Percentiles rank a stretch among this genome's conserved stretches.
phyloP scores from a whole-genome alignment of 768 basidiomycete species.

The Termitomyces sp. region DNA sequence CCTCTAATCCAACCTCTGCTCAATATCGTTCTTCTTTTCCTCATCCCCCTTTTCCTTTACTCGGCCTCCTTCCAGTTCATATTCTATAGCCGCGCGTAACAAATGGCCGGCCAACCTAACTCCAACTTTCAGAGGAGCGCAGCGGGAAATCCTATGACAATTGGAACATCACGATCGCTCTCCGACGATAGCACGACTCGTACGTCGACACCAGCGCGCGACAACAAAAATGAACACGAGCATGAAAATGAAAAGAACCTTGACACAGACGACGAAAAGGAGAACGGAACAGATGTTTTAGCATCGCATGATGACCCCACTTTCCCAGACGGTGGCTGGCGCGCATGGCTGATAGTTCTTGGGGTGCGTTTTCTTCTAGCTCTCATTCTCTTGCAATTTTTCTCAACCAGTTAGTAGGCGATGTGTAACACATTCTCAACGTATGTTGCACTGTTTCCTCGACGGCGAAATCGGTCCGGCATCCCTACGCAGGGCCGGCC shows the following conservation, averaged over 20 bases:
- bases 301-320: slow-evolving; percentile 4
- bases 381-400: neutral
- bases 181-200: slow-evolving; percentile 5
- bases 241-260: neutral
- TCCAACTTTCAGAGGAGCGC: neutral
- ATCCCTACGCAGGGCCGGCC: neutral
- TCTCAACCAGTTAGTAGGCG: slow-evolving; percentile 23
- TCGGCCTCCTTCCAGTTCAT: too few relatives aligned
- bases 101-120: neutral
- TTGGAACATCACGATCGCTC: neutral
- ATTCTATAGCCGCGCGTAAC: neutral
- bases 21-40: neutral
- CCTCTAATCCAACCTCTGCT: neutral
- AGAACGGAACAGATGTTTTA: neutral
- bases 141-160: neutral
- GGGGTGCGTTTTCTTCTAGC: slow-evolving; percentile 26
- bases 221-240: neutral
- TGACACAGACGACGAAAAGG: neutral
- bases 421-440: slow-evolving; percentile 44
- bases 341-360: slow-evolving; percentile 39
- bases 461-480: neutral
- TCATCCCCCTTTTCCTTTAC: neutral
- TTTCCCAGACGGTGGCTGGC: slow-evolving; percentile 39
- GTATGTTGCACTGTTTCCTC: slow-evolving; percentile 21
- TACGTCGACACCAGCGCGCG: neutral